Conservation (phyloP, 225 moss, liverwort and hornwort genomes). For the Marchantia polymorpha region DNA sequence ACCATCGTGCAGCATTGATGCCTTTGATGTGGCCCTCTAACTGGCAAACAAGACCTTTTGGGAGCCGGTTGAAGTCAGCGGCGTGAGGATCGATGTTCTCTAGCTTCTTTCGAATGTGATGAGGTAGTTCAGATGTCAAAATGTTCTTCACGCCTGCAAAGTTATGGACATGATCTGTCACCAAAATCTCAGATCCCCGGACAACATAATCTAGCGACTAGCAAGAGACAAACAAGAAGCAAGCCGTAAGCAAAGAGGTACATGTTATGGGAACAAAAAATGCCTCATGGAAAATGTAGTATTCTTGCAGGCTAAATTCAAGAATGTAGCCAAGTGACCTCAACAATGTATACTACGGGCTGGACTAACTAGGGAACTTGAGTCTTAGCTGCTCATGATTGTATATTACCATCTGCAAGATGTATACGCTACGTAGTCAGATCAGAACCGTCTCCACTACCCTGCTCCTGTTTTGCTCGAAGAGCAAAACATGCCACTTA, state of each 20-base stretch:
- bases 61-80: constrained; percentile 58
- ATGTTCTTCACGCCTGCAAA: constrained; percentile 51
- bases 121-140: constrained; percentile 55
- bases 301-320: background rate
- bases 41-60: constrained; percentile 46
- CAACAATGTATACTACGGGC: background rate
- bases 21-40: constrained; percentile 73
- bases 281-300: background rate
- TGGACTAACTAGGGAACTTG: background rate
- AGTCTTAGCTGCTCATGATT: background rate
- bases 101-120: constrained; percentile 51
- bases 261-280: too few species aligned
- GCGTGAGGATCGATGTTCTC: constrained; percentile 56
- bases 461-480: background rate
- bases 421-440: too few species aligned
- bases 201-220: too few species aligned
- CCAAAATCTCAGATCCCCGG: background rate
- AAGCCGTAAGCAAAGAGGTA: background rate
- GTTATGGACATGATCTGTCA: background rate
- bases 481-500: background rate
- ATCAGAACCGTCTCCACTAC: background rate
- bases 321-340: background rate
- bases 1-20: constrained; percentile 79
- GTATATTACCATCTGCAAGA: background rate
- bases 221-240: background rate